Percentiles rank a stretch among this genome's conserved stretches.
Evolutionary conservation across 2,329 filamentous ascomycete species (phyloP).

Genomic region (Colletotrichum eremochloae): DNA sequence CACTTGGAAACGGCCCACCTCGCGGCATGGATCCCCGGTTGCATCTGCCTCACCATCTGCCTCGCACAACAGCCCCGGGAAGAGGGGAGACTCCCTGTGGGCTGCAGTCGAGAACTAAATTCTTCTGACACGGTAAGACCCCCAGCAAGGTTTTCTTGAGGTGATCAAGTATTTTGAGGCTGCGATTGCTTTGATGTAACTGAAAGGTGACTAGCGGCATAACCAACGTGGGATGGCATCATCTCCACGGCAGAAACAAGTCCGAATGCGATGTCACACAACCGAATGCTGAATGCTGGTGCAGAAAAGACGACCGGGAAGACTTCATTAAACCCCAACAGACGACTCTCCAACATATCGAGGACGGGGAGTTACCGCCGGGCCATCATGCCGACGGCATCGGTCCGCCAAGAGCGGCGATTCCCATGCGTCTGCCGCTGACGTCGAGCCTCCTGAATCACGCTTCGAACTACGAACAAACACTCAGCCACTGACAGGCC

Average conservation of each 20-base stretch:
- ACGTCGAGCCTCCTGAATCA: neutral
- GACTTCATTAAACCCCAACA: neutral
- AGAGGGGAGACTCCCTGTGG: neutral
- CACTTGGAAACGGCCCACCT: neutral
- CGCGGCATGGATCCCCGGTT: neutral
- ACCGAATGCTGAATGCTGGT: neutral
- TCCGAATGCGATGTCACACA: neutral
- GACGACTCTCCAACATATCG: neutral
- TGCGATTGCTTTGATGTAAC: neutral
- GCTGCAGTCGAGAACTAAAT: neutral
- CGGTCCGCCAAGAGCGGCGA: too few relatives aligned
- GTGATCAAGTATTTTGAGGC: neutral
- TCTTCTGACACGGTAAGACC: neutral
- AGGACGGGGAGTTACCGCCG: constrained; percentile 1
- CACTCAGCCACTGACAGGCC: too few relatives aligned
- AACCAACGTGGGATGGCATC: neutral
- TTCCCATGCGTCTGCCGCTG: neutral
- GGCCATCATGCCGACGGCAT: neutral
- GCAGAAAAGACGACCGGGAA: constrained; percentile 13
- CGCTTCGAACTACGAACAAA: neutral
- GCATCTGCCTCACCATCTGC: too few relatives aligned
- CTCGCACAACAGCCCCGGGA: neutral
- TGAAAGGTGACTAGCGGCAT: too few relatives aligned
- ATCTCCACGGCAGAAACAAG: neutral
- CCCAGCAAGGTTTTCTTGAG: neutral